Percentiles rank a stretch among this genome's conserved stretches.
Evolutionary conservation across 305 asterid species (phyloP).

Genomic region (Fraxinus platypoda): DNA sequence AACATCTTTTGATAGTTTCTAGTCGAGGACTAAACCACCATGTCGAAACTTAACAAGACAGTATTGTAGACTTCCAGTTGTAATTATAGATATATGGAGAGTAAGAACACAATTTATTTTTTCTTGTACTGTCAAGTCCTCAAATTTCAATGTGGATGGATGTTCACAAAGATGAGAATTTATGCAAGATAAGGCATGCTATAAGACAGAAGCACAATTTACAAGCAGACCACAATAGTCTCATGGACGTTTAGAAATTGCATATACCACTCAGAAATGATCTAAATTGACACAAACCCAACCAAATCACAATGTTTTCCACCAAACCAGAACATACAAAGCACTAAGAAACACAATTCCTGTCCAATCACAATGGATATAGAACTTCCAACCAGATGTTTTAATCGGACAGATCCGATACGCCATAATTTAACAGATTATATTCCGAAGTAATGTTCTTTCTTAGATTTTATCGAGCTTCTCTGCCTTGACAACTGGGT

Average conservation of each 20-base stretch:
- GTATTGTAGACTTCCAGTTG: neutral
- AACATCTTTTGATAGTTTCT: no score
- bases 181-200: neutral
- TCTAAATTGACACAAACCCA: constrained; percentile 19
- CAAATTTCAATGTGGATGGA: neutral
- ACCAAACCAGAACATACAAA: constrained; percentile 16
- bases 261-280: constrained; percentile 4
- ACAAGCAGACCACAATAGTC: constrained; percentile 4
- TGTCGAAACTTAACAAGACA: no score
- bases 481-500: constrained; percentile 43
- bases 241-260: constrained; percentile 7
- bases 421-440: neutral
- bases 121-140: neutral
- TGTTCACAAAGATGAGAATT: neutral
- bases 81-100: neutral
- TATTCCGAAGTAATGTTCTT: neutral
- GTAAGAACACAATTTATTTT: neutral
- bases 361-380: constrained; percentile 3
- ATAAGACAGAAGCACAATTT: neutral
- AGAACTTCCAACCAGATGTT: constrained; percentile 10
- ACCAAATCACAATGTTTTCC: constrained; percentile 13
- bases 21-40: no score
- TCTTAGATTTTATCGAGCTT: constrained; percentile 42
- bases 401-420: neutral
- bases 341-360: constrained; percentile 12